Base-by-base conservation (phyloP, 805 yeast species). In the Monosporozyma aquatica region DNA sequence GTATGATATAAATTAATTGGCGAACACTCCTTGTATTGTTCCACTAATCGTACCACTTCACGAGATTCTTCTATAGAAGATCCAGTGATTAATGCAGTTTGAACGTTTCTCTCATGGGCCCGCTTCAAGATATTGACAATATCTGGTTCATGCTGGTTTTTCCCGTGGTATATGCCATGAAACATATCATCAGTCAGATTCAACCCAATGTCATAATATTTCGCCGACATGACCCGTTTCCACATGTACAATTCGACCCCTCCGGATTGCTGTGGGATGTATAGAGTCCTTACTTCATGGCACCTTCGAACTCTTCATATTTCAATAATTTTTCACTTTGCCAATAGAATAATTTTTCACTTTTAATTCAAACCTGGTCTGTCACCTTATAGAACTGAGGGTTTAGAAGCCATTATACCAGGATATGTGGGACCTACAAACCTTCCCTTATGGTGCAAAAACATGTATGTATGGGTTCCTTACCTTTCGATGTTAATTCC, bases 101-200 rank as follows among this genome's bases (percentile, higher is more conserved):
- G 64, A 13, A 90, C 96, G 46, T 81, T 73, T 49, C 76, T 72
- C 5, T 69, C 59, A 39, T 69, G 67, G 0, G 96, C 95, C 35
- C 95, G 70, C 5, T 68, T 56, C 5, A 92, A 62, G 1, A 92
- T 84, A 6, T 70, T 66, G 11, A 65, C 67, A 3, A 85, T 59
- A 60, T 92, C 98, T 2, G 72, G 51, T 2, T 72, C 72, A 56
- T 90, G 97, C 43, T 74, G 69, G 34, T 70, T 71, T 23, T 77
- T 74, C 11, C 82, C 87, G 47, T 86, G 74, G 56, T 92, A 92
- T 7, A 61, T 47, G 1, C 98, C 98, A 38, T 70, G 72, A 59
- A 85, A 92, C 92, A 89, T 92, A 4, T 76, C 69, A 59, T 90
- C 98, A 0, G 95, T 82, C 55, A 90, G 71, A 58, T 90, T 90